These are phyloP conservation scores for Penicillium canariense DNA, from an alignment of 495 filamentous ascomycete species.

Conservation along the genomic window DNA sequence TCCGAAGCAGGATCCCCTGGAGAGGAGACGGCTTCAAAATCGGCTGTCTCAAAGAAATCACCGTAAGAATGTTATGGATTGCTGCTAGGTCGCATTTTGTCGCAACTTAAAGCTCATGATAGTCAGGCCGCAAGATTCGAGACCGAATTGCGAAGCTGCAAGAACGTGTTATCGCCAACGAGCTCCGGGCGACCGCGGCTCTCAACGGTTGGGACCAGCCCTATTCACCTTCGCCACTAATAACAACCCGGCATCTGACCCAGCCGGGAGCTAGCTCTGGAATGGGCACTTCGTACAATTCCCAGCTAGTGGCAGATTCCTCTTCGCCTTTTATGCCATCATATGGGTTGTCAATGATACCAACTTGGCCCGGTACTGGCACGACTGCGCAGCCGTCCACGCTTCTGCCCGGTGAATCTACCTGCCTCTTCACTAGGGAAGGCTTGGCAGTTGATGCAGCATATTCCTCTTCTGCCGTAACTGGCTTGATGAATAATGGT, in stretches of 20 bases:
- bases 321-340: not conserved
- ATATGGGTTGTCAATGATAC: not conserved
- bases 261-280: not conserved
- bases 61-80: constrained; percentile 15
- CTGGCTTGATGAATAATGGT: not conserved
- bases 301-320: not conserved
- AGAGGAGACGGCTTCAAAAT: constrained; percentile 35
- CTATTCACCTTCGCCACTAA: constrained; percentile 8
- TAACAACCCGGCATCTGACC: not conserved
- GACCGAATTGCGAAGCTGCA: constrained; percentile 45
- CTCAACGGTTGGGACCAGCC: constrained; percentile 33
- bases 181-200: constrained; percentile 35
- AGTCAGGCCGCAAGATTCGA: constrained; percentile 39
- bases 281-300: not conserved
- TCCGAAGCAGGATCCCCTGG: constrained; percentile 27
- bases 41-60: constrained; percentile 40
- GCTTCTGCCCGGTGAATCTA: not conserved
- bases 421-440: not conserved
- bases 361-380: not conserved
- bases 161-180: constrained; percentile 43
- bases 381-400: not conserved
- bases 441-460: not conserved
- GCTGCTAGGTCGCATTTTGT: no score
- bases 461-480: not conserved
- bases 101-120: not conserved